A percentile compares a stretch with the other conserved stretches of the same genome.
phyloP scores from a whole-genome alignment of 768 basidiomycete species.

The Chalciporus chontae region DNA sequence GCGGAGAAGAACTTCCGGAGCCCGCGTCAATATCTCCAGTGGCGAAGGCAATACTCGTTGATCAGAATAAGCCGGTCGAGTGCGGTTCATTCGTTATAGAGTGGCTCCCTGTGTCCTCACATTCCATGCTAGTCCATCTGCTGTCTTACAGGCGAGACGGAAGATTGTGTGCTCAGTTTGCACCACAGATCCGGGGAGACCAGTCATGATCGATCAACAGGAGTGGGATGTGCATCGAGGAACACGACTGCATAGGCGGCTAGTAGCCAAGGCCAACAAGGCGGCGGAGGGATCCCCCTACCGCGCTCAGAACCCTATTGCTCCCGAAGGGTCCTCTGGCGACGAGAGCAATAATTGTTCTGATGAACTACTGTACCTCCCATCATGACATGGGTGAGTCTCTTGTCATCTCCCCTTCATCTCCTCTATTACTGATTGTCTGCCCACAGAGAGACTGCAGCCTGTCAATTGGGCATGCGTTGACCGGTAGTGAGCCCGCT shows the following conservation, averaged over 20 bases:
- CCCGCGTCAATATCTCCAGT: conserved; percentile 51
- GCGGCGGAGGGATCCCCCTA: not conserved
- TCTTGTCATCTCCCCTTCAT: not conserved
- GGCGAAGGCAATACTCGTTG: conserved; percentile 50
- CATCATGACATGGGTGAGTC: conserved; percentile 15
- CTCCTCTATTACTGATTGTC: not conserved
- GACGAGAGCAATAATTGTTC: conserved; percentile 1
- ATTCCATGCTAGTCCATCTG: conserved; percentile 46
- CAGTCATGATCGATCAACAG: conserved; percentile 58
- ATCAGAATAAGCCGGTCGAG: conserved; percentile 45
- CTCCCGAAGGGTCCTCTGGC: conserved; percentile 4
- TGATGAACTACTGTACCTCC: not conserved
- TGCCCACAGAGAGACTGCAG: not conserved
- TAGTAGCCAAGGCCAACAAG: conserved; percentile 32
- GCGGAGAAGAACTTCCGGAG: conserved; percentile 46
- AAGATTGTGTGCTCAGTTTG: conserved; percentile 62
- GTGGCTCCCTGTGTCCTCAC: conserved; percentile 8
- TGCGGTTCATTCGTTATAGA: conserved; percentile 24
- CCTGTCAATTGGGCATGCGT: not conserved
- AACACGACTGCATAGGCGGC: conserved; percentile 54
- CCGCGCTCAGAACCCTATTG: not conserved
- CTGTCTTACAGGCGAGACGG: conserved; percentile 50
- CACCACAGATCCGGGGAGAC: conserved; percentile 51
- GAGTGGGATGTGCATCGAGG: conserved; percentile 56
- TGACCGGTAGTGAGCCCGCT: too few species aligned